Conservation (phyloP, 345 rosid genomes). For the Dipteronia dyeriana region DNA sequence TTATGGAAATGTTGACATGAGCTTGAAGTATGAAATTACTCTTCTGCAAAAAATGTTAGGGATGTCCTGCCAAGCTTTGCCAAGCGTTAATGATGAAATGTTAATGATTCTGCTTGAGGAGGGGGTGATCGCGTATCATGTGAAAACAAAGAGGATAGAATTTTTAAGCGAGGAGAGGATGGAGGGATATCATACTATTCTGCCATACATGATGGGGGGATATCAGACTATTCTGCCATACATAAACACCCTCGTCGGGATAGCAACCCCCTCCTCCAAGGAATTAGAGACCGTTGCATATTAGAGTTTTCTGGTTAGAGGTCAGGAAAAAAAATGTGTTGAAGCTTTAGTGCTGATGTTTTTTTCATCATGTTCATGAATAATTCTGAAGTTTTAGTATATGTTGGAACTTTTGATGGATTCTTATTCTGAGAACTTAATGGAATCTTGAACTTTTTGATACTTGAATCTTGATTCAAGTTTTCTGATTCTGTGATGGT, state of each 20-base stretch:
- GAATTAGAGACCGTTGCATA: neutral
- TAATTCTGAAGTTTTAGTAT: neutral
- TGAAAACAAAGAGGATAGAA: slow-evolving; percentile 5
- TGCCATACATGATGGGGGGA: slow-evolving; percentile 35
- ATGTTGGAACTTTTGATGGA: neutral
- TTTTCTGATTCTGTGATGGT: neutral
- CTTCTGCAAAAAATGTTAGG: neutral
- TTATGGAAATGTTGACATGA: slow-evolving; percentile 38
- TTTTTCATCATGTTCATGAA: neutral
- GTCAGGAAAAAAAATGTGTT: no score
- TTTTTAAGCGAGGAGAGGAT: neutral
- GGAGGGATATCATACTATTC: slow-evolving; percentile 17
- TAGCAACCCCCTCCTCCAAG: neutral
- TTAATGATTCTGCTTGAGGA: slow-evolving; percentile 21
- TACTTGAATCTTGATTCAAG: no score
- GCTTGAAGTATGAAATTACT: slow-evolving; percentile 24
- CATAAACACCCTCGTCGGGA: slow-evolving; percentile 36
- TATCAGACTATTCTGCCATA: slow-evolving; percentile 35
- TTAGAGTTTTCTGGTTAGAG: neutral
- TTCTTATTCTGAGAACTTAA: neutral
- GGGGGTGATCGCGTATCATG: slow-evolving; percentile 27
- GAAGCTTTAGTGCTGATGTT: neutral
- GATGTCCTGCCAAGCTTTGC: slow-evolving; percentile 24
- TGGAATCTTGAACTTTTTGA: neutral
- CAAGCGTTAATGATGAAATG: slow-evolving; percentile 26